These are phyloP conservation scores for Mycena rosella DNA, from an alignment of 768 basidiomycete species.

Conservation along the genomic window DNA sequence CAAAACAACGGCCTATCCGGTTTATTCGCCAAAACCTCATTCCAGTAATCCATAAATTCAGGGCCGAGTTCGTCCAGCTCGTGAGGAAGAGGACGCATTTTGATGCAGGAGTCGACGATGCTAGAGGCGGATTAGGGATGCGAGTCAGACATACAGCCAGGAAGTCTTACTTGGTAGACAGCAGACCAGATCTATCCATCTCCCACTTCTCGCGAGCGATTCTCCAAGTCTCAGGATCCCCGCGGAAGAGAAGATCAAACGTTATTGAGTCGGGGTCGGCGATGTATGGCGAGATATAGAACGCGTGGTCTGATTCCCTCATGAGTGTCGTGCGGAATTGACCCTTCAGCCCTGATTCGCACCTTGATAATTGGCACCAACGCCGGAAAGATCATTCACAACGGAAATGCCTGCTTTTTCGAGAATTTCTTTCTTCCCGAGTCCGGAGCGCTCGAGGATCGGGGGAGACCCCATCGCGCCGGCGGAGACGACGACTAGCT, in stretches of 20 bases:
- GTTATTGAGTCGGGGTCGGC: slow-evolving; percentile 7
- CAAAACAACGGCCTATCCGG: slow-evolving; percentile 56
- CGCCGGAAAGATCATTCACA: slow-evolving; percentile 53
- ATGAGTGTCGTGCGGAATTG: no score
- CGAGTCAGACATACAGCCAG: no score
- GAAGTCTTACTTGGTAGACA: slow-evolving; percentile 50
- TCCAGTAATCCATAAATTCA: slow-evolving; percentile 39
- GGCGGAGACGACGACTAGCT: slow-evolving; percentile 53
- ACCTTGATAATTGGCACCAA: slow-evolving; percentile 59
- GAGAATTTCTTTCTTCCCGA: slow-evolving; percentile 48
- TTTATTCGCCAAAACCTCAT: slow-evolving; percentile 36
- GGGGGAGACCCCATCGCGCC: slow-evolving; percentile 50
- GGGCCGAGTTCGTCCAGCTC: slow-evolving; percentile 40
- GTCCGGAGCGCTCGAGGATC: slow-evolving; percentile 66
- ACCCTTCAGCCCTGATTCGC: no score
- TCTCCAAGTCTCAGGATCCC: slow-evolving; percentile 26
- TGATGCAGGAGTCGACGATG: slow-evolving; percentile 37
- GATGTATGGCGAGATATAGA: slow-evolving; percentile 25
- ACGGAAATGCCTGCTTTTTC: slow-evolving; percentile 41
- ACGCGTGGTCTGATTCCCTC: slow-evolving; percentile 25
- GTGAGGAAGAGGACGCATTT: slow-evolving; percentile 40
- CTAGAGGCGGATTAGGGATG: neutral
- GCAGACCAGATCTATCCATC: slow-evolving; percentile 48
- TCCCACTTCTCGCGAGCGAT: slow-evolving; percentile 44
- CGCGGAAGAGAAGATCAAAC: slow-evolving; percentile 16